phyloP scores from a whole-genome alignment of 2,329 filamentous ascomycete species.

The Penicillium sp. region DNA sequence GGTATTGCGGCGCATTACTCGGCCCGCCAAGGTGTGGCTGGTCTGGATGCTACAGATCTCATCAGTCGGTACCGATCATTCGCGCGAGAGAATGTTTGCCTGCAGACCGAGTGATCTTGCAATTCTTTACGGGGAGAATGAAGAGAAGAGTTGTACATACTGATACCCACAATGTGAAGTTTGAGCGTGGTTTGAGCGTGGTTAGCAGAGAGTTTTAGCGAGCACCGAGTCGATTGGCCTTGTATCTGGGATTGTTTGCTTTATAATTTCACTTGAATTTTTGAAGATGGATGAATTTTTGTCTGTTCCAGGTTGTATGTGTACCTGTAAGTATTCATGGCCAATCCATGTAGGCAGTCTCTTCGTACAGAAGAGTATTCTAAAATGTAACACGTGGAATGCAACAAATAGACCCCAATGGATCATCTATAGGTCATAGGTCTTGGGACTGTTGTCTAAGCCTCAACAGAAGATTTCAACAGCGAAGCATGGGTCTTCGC shows the following conservation, averaged over 20 bases:
- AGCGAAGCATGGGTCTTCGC: conserved; percentile 28
- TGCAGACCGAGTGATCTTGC: conserved; percentile 11
- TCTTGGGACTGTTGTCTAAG: background rate
- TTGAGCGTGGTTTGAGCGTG: background rate
- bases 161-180: background rate
- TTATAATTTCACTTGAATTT: too few relatives aligned
- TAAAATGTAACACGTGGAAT: too few relatives aligned
- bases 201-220: background rate
- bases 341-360: too few relatives aligned
- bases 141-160: background rate
- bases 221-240: background rate
- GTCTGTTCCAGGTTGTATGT: too few relatives aligned
- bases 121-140: background rate
- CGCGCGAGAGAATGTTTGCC: conserved; percentile 56
- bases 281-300: too few relatives aligned
- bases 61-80: conserved; percentile 56
- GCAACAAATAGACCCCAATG: too few relatives aligned
- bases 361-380: too few relatives aligned
- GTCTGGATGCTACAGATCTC: conserved; percentile 56
- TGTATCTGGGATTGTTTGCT: too few relatives aligned
- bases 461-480: conserved; percentile 13
- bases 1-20: conserved; percentile 58
- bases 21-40: conserved; percentile 45
- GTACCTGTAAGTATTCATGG: too few relatives aligned
- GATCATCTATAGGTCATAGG: too few relatives aligned